Evolutionary conservation across 2,329 filamentous ascomycete genomes (phyloP).

Genomic region (Davidsoniella neocaledoniae): DNA sequence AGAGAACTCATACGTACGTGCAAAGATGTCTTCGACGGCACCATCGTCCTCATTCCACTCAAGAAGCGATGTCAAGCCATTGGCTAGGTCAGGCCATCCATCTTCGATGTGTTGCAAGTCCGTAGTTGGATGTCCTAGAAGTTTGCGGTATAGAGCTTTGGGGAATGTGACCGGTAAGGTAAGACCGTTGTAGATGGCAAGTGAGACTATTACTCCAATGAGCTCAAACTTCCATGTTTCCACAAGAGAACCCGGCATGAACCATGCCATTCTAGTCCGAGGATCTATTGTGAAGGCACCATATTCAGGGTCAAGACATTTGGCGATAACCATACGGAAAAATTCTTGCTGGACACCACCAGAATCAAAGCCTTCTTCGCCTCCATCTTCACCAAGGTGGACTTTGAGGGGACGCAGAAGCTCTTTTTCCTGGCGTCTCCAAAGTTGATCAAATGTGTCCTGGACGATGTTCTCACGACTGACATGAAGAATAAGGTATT

Average conservation of each 20-base stretch:
- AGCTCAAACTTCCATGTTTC: conserved; percentile 83
- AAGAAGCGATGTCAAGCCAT: conserved; percentile 53
- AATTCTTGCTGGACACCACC: conserved; percentile 96
- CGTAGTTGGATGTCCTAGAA: conserved; percentile 52
- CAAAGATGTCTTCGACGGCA: conserved; percentile 64
- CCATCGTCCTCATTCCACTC: conserved; percentile 63
- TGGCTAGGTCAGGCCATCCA: conserved; percentile 71
- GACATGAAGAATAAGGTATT: conserved; percentile 55
- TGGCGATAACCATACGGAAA: conserved; percentile 67
- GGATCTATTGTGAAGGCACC: conserved; percentile 68
- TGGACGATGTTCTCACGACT: conserved; percentile 48
- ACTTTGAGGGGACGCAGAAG: conserved; percentile 76
- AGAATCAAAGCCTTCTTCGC: conserved; percentile 82
- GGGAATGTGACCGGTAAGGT: conserved; percentile 86
- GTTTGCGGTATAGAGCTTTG: conserved; percentile 62
- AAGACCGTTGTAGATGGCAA: conserved; percentile 85
- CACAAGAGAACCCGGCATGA: conserved; percentile 65
- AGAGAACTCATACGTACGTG: conserved; percentile 76
- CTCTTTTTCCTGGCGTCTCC: conserved; percentile 69
- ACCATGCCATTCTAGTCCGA: conserved; percentile 70
- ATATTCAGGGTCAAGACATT: conserved; percentile 62
- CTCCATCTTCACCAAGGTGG: conserved; percentile 61
- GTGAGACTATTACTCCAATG: conserved; percentile 68
- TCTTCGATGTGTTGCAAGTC: conserved; percentile 64
- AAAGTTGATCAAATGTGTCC: conserved; percentile 75